Evolutionary conservation across 2,329 filamentous ascomycete genomes (phyloP).

Genomic region (Geosmithia flava): DNA sequence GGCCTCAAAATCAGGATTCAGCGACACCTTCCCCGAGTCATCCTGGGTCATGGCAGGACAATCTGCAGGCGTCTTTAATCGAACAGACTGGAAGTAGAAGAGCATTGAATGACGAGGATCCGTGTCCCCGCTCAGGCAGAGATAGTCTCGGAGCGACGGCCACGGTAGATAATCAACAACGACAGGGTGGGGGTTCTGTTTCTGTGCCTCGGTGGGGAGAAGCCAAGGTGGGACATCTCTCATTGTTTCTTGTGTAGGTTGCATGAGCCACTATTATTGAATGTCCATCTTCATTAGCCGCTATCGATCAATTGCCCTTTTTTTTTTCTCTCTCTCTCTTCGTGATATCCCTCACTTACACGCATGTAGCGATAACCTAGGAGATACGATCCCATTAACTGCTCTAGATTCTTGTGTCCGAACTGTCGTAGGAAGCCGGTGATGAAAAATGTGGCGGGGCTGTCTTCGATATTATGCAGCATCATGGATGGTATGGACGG

Average conservation of each 20-base stretch:
- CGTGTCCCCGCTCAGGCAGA: conserved; percentile 4
- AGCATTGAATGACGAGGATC: conserved; percentile 4
- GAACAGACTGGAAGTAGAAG: conserved; percentile 5
- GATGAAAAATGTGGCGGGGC: neutral
- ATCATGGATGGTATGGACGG: neutral
- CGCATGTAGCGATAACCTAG: conserved; percentile 1
- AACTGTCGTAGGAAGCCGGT: neutral
- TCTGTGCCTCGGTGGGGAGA: conserved; percentile 5
- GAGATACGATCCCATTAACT: neutral
- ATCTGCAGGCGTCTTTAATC: conserved; percentile 1
- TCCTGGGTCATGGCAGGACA: neutral
- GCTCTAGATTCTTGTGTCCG: neutral
- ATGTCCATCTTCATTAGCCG: too few species aligned
- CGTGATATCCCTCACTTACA: too few species aligned
- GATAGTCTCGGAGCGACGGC: conserved; percentile 5
- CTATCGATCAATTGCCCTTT: too few species aligned
- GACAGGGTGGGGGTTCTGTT: conserved; percentile 3
- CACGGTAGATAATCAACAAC: conserved; percentile 6
- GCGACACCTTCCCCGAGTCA: neutral
- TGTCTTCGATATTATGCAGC: neutral
- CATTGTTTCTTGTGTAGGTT: conserved; percentile 2
- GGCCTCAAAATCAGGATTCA: neutral
- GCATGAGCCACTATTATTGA: conserved; percentile 7
- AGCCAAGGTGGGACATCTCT: conserved; percentile 5
- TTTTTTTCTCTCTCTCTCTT: too few species aligned